phyloP scores from a whole-genome alignment of 2,329 filamentous ascomycete genomes.

The Dryadomyces sulphureus region DNA sequence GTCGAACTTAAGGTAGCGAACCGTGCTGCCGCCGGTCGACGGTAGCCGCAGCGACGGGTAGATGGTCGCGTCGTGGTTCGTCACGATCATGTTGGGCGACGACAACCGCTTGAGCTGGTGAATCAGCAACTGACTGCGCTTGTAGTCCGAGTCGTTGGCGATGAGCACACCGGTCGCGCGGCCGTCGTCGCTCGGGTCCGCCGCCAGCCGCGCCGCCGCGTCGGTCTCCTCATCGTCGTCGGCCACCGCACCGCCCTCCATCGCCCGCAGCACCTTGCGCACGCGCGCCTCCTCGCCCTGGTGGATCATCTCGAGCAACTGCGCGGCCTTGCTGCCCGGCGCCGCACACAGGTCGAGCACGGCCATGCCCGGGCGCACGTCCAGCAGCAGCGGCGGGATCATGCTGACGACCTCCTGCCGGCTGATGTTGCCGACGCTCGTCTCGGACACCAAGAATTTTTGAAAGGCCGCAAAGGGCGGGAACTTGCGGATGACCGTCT shows the following conservation, averaged over 20 bases:
- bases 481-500: slow-evolving; percentile 88
- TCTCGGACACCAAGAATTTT: slow-evolving; percentile 95
- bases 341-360: slow-evolving; percentile 94
- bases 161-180: slow-evolving; percentile 82
- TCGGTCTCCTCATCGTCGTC: slow-evolving; percentile 18
- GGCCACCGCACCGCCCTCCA: slow-evolving; percentile 28
- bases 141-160: slow-evolving; percentile 94
- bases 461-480: slow-evolving; percentile 91
- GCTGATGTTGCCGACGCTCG: slow-evolving; percentile 92
- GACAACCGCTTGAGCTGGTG: slow-evolving; percentile 96
- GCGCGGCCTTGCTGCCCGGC: slow-evolving; percentile 91
- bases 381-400: slow-evolving; percentile 91
- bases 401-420: slow-evolving; percentile 97
- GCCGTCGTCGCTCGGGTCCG: slow-evolving; percentile 59
- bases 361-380: slow-evolving; percentile 79
- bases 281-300: slow-evolving; percentile 81
- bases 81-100: slow-evolving; percentile 91
- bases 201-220: slow-evolving; percentile 32
- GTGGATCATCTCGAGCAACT: slow-evolving; percentile 90
- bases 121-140: slow-evolving; percentile 90
- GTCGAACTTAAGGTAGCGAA: slow-evolving; percentile 79
- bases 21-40: slow-evolving; percentile 25
- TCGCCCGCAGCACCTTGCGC: slow-evolving; percentile 48
- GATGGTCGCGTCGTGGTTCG: slow-evolving; percentile 92
- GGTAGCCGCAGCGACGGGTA: slow-evolving; percentile 87